These are phyloP conservation scores for Tetratostichococcus sp. DNA, from an alignment of 139 green algal genomes.

Conservation along the genomic window DNA sequence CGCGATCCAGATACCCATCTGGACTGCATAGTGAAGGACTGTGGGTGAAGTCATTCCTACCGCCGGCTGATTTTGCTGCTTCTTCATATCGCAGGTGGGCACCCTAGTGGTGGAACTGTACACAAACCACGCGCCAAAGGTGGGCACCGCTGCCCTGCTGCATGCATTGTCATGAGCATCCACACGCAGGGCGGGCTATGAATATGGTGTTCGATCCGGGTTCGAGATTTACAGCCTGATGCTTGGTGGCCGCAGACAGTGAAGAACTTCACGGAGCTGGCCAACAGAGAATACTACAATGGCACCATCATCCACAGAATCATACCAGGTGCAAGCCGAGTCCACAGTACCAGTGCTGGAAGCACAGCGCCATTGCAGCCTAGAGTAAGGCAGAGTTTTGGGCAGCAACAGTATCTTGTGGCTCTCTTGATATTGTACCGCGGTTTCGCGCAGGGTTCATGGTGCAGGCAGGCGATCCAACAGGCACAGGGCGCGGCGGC, in stretches of 20 bases:
- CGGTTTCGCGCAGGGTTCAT: conserved; percentile 8
- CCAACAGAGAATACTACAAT: conserved; percentile 88
- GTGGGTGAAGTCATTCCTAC: no score
- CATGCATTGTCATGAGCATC: no score
- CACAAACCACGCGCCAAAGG: conserved; percentile 73
- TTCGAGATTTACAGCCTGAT: no score
- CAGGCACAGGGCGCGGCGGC: conserved; percentile 85
- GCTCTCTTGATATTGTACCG: no score
- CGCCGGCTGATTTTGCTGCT: background rate
- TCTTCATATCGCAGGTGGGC: conserved; percentile 41
- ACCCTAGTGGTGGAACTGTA: conserved; percentile 77
- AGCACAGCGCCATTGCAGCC: no score
- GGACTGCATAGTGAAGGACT: no score
- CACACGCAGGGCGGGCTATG: no score
- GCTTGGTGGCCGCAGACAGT: conserved; percentile 50
- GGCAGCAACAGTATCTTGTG: no score
- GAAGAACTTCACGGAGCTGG: conserved; percentile 90
- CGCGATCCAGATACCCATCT: no score
- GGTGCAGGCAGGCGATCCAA: conserved; percentile 89
- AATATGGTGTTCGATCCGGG: no score
- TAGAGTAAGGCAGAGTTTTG: no score
- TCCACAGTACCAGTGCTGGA: no score
- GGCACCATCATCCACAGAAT: conserved; percentile 32
- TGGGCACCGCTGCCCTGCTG: conserved; percentile 14
- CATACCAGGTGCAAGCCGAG: background rate